These are phyloP conservation scores for Lactarius quietus DNA, from an alignment of 768 basidiomycete species.

Conservation along the genomic window DNA sequence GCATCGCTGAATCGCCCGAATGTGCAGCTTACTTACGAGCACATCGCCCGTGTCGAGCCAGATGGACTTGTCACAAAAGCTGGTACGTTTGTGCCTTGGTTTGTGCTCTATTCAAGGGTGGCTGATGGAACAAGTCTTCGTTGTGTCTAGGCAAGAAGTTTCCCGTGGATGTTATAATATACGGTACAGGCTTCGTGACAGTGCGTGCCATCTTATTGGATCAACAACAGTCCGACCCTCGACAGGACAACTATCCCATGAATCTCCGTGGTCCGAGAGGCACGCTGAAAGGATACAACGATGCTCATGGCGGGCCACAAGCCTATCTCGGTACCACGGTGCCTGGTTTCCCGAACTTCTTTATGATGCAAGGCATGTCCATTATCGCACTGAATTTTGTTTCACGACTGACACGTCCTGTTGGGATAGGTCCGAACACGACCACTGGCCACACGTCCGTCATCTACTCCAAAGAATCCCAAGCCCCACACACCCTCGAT, in stretches of 20 bases:
- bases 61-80: slow-evolving; percentile 48
- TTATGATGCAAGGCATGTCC: slow-evolving; percentile 17
- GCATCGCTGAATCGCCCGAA: slow-evolving; percentile 48
- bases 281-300: slow-evolving; percentile 43
- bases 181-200: too few relatives aligned
- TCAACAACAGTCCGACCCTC: neutral
- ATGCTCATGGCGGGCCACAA: too few relatives aligned
- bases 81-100: too few relatives aligned
- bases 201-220: slow-evolving; percentile 9
- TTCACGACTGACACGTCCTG: neutral
- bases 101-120: neutral
- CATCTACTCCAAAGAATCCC: slow-evolving; percentile 42
- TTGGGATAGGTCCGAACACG: slow-evolving; percentile 42
- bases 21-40: slow-evolving; percentile 47
- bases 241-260: slow-evolving; percentile 17
- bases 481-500: slow-evolving; percentile 8
- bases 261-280: slow-evolving; percentile 27
- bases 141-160: slow-evolving; percentile 36
- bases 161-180: too few relatives aligned
- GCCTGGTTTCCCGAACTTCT: slow-evolving; percentile 27
- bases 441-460: too few relatives aligned
- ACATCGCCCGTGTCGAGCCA: slow-evolving; percentile 44
- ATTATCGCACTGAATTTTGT: too few relatives aligned
- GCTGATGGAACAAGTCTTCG: neutral
- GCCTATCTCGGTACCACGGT: too few relatives aligned